phyloP scores from a whole-genome alignment of 306 rosid genomes.

The Vicia faba region DNA sequence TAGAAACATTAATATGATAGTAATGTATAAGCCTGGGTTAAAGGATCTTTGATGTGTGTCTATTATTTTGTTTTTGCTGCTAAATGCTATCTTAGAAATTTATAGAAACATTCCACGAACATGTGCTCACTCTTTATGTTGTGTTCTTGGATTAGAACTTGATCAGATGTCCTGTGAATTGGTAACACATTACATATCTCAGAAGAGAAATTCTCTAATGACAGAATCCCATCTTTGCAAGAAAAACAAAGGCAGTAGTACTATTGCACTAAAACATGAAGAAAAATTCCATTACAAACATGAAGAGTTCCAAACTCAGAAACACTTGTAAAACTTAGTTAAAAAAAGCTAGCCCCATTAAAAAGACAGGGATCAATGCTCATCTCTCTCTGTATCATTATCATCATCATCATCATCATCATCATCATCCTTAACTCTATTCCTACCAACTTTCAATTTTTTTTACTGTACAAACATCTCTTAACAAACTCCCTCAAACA shows the following conservation, averaged over 20 bases:
- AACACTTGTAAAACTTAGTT: conserved; percentile 25
- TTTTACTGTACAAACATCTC: conserved; percentile 53
- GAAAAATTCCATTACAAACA: background rate
- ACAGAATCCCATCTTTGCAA: conserved; percentile 8
- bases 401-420: conserved; percentile 46
- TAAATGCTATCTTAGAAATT: too few species aligned
- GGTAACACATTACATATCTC: background rate
- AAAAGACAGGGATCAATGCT: conserved; percentile 59
- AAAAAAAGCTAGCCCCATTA: conserved; percentile 51
- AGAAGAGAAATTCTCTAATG: background rate
- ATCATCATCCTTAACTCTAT: conserved; percentile 49
- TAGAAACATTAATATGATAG: too few species aligned
- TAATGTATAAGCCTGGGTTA: too few species aligned
- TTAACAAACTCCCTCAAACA: conserved; percentile 26
- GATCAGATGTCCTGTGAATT: background rate
- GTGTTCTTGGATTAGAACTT: background rate
- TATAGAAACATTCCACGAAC: background rate
- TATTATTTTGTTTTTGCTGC: too few species aligned
- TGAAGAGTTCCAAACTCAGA: conserved; percentile 21
- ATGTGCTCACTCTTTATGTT: background rate
- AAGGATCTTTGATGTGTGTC: too few species aligned
- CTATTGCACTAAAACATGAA: conserved; percentile 24
- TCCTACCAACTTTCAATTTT: conserved; percentile 48
- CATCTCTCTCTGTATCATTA: conserved; percentile 46
- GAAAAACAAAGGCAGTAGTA: conserved; percentile 19